Evolutionary conservation across 768 basidiomycete species (phyloP), one percentile per base, ranked within the genome.

Genomic region (Lentinula raphanica): DNA sequence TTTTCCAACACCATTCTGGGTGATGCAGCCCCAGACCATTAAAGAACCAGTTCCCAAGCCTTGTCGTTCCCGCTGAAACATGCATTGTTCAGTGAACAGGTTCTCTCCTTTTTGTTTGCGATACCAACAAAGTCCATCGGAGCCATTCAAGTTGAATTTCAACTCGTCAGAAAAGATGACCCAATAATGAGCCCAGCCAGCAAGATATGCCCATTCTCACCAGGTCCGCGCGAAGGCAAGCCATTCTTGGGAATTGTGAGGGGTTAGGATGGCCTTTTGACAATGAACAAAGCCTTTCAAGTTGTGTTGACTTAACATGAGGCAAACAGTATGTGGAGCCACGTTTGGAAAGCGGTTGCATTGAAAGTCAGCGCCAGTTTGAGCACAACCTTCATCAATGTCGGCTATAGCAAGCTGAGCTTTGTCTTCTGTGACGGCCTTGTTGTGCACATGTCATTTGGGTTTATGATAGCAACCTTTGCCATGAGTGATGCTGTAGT

Each of bases 11-110:
- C 68, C 66, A 29, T 67, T 27, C 61, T 58, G 67, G n/a, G 48
- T 38, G 50, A 68, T 66, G 60, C 66, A 69, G 27, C 65, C 65
- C 68, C 65, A 69, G 23, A 69, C 54, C 64, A 69, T 68, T n/a
- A 67, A 27, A 56, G 31, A 32, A 32, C 31, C 31, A 32, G 31
- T 32, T 58, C 62, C 44, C 64, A 66, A 38, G 65, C 66, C 49
- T 66, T 65, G 64, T 58, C 56, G 56, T 69, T 67, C 35, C 65
- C 46, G 27, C 64, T 67, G 49, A 50, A 29, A 19, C 48, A 58
- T 17, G 60, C 59, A n/a, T 36, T 56, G 44, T 61, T 59, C 19
- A 62, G 54, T 49, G 27, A 44, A n/a, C 66, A 59, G 31, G 44
- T 32, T 45, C 54, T 70, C 64, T 54, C 66, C 68, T 13, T 40